Percentiles rank a stretch among this genome's conserved stretches.
Conservation (phyloP, 75 land plant genomes). For the Ceratopteris richardii region DNA sequence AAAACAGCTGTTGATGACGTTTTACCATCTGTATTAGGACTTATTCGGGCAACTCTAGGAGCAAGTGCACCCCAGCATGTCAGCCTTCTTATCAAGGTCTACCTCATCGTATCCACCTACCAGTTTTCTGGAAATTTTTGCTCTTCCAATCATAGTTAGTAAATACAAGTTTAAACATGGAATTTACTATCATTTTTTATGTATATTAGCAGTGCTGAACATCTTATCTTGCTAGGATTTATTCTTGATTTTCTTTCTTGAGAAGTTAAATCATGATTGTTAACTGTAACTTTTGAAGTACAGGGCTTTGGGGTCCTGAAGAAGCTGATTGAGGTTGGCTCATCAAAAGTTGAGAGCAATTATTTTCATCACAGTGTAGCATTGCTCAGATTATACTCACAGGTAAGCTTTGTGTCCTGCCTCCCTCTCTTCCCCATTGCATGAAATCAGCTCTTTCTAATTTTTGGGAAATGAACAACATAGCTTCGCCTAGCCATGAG, state of each 20-base stretch:
- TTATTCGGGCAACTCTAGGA: conserved; percentile 30
- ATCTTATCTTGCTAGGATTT: too few relatives aligned
- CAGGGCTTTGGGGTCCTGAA: conserved; percentile 69
- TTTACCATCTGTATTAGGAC: conserved; percentile 44
- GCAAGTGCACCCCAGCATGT: conserved; percentile 35
- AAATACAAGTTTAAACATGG: too few relatives aligned
- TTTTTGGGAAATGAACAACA: too few relatives aligned
- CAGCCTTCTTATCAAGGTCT: conserved; percentile 40
- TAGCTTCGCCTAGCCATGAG: too few relatives aligned
- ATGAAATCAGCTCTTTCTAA: too few relatives aligned
- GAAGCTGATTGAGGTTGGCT: conserved; percentile 60
- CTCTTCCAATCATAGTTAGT: too few relatives aligned
- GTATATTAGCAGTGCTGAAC: too few relatives aligned
- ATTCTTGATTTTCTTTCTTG: too few relatives aligned
- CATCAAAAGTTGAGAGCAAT: conserved; percentile 35
- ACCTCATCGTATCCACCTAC: too few relatives aligned
- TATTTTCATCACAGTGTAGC: conserved; percentile 62
- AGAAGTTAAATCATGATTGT: too few relatives aligned
- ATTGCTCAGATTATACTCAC: conserved; percentile 51
- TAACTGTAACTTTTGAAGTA: conserved; percentile 14
- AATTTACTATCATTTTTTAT: too few relatives aligned
- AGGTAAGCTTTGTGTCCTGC: conserved; percentile 38
- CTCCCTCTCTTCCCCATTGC: not conserved
- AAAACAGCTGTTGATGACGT: conserved; percentile 63
- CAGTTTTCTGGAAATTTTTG: too few relatives aligned